Evolutionary conservation across 345 rosid genomes (phyloP), one percentile per base, ranked within the genome.

Genomic region (Litchi chinensis): DNA sequence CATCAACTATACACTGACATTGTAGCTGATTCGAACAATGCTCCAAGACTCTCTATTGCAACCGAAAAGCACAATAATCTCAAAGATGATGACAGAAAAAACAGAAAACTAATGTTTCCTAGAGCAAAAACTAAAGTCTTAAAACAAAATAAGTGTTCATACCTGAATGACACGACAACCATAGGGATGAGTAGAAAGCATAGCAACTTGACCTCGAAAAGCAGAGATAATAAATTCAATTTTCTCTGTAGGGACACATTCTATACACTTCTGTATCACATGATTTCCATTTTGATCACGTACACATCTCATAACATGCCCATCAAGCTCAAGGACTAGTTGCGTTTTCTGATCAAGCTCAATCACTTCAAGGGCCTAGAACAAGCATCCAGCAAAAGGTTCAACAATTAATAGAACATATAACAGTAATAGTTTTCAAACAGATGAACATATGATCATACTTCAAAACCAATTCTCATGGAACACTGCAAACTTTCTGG

Each of bases 101-200:
- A 70, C n/a, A 59, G 64, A 56, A 70, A 24, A 1, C 43, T 68
- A 3, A 48, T 39, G 9, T 65, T 73, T 75, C 70, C 19, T 66
- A 77, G 22, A 63, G 46, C 65, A 3, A 54, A 40, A 56, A 65
- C 21, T 44, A 65, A 18, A 80, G 75, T 57, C 26, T 74, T 24
- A 50, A 81, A 48, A 44, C 22, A 76, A 69, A 37, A 28, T 6
- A 69, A 26, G 64, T 32, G 67, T 8, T 65, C 57, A 73, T 86
- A 94, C 99, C 93, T 97, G 98, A 79, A 97, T 90, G 64, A 97
- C 99, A 80, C 98, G 98, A 73, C 99, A 97, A 60, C 99, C 99
- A 77, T 97, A 97, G 8, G 99, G 98, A 90, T 94, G 98, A 72
- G 89, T 91, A 66, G 99, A 91, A 79, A 97, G 98, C 26, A 78